Evolutionary conservation across 2,329 filamentous ascomycete species (phyloP).

Genomic region (Xylariales sp.): DNA sequence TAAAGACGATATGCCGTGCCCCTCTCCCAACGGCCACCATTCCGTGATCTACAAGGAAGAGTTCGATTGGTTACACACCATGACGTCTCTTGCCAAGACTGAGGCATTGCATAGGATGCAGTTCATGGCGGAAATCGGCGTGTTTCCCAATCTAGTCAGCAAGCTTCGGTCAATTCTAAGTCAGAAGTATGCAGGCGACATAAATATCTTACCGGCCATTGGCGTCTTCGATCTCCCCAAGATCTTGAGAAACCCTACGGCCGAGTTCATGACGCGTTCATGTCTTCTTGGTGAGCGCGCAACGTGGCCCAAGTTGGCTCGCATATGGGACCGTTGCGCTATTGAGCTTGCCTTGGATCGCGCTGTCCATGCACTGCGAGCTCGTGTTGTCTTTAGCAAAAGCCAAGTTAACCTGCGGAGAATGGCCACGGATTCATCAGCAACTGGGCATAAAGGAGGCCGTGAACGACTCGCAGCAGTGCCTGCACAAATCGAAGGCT

Average conservation of each 20-base stretch:
- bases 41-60: constrained; percentile 54
- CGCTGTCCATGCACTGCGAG: constrained; percentile 75
- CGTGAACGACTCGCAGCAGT: constrained; percentile 38
- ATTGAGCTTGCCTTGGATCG: constrained; percentile 87
- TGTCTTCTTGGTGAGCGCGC: constrained; percentile 83
- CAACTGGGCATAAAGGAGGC: constrained; percentile 39
- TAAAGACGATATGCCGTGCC: constrained; percentile 73
- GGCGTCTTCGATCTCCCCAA: constrained; percentile 77
- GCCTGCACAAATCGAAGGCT: constrained; percentile 30
- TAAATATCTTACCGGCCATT: constrained; percentile 89
- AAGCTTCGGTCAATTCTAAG: constrained; percentile 85
- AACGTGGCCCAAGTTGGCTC: constrained; percentile 90
- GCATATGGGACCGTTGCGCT: constrained; percentile 86
- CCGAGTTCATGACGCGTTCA: constrained; percentile 85
- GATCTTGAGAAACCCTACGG: constrained; percentile 84
- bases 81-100: constrained; percentile 79
- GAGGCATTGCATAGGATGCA: constrained; percentile 85
- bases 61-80: constrained; percentile 70
- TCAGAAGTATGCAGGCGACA: constrained; percentile 93
- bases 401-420: constrained; percentile 71
- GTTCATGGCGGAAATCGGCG: constrained; percentile 80
- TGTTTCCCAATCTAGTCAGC: constrained; percentile 81
- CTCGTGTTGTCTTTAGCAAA: constrained; percentile 75
- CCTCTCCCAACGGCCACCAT: constrained; percentile 46
- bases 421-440: constrained; percentile 53